phyloP scores from a whole-genome alignment of 805 yeast species.

The Wickerhamomyces tratensis region DNA sequence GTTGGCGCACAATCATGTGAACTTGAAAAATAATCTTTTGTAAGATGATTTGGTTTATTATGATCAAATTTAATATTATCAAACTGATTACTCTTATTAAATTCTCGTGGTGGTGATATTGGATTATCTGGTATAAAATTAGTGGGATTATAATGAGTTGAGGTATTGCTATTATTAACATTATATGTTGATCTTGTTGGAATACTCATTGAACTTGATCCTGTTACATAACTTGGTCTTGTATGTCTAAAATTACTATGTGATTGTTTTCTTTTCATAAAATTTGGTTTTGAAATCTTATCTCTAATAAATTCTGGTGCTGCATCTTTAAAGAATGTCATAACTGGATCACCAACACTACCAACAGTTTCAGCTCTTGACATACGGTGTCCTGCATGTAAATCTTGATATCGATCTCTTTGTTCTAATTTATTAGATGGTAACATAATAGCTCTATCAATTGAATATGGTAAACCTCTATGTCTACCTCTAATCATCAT shows the following conservation, averaged over 20 bases:
- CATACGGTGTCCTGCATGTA: constrained; percentile 12
- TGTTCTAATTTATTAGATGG: constrained; percentile 59
- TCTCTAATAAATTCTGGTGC: constrained; percentile 17
- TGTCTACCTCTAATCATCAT: constrained; percentile 94
- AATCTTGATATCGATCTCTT: constrained; percentile 39
- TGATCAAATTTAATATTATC: no score
- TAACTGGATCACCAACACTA: constrained; percentile 15
- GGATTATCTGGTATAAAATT: neutral
- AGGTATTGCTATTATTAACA: no score
- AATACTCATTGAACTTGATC: neutral
- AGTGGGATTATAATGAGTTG: no score
- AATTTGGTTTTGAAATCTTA: constrained; percentile 14
- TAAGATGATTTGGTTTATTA: no score
- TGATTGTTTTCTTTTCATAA: constrained; percentile 3
- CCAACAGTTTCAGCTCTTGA: constrained; percentile 14
- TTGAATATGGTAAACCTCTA: constrained; percentile 88
- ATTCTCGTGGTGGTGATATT: neutral
- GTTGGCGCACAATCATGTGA: constrained; percentile 1
- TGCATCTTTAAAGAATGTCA: constrained; percentile 19
- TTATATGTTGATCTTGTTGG: neutral
- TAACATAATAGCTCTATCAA: constrained; percentile 89
- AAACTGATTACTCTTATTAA: neutral
- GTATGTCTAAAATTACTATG: neutral
- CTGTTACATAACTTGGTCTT: neutral
- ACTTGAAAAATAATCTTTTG: constrained; percentile 1